These are phyloP conservation scores for Pythium scleroteichum DNA, from an alignment of 352 stramenopile species.

Conservation along the genomic window DNA sequence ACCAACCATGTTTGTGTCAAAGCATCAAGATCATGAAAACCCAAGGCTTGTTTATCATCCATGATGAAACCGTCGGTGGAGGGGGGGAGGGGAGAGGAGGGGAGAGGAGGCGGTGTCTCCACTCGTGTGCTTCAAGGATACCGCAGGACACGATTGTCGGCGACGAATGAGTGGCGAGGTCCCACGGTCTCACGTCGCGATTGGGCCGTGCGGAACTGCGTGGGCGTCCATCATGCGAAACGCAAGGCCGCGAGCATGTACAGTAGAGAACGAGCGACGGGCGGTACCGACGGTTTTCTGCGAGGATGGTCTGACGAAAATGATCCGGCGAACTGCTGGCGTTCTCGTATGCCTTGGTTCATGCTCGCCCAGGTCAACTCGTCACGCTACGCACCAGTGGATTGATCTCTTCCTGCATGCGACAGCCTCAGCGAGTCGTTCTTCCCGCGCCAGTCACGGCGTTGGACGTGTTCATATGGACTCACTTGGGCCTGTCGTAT, in stretches of 20 bases:
- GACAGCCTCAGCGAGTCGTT: background rate
- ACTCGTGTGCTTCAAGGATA: slow-evolving; percentile 7
- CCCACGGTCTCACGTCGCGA: slow-evolving; percentile 11
- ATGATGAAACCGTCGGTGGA: slow-evolving; percentile 4
- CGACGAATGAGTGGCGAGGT: background rate
- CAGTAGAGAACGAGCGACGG: no score
- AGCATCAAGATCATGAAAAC: background rate
- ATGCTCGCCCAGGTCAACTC: background rate
- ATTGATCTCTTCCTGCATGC: background rate
- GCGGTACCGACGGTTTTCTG: background rate
- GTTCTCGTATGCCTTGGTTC: background rate
- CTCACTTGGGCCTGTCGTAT: no score
- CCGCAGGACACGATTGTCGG: background rate
- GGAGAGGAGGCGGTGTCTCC: background rate
- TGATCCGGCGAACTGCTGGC: no score
- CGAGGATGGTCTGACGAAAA: background rate
- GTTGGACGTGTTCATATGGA: no score
- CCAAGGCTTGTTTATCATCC: background rate
- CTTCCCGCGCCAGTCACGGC: background rate
- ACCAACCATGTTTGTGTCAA: background rate
- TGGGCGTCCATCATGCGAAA: slow-evolving; percentile 4
- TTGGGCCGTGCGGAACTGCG: no score
- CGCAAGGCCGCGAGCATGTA: no score
- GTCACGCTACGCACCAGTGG: slow-evolving; percentile 7
- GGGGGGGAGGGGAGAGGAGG: background rate